Percentiles rank a stretch among this genome's conserved stretches.
Conservation (phyloP, 345 rosid species). For the Clausena lansium region DNA sequence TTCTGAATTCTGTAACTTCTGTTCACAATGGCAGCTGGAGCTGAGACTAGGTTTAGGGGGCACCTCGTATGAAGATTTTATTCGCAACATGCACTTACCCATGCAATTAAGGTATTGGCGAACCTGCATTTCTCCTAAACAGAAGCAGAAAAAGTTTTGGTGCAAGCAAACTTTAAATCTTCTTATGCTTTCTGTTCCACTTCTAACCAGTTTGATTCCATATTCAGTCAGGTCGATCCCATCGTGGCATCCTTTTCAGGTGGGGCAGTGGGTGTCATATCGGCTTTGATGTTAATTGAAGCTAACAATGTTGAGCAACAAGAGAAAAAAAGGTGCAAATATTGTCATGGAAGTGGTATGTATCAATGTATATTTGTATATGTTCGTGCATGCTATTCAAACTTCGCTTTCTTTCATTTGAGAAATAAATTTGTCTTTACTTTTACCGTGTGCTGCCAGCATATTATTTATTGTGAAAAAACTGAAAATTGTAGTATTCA, state of each 20-base stretch:
- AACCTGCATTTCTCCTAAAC: constrained; percentile 8
- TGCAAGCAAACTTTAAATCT: neutral
- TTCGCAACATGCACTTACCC: constrained; percentile 76
- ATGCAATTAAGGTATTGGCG: constrained; percentile 70
- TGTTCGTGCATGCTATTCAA: constrained; percentile 5
- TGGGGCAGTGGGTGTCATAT: constrained; percentile 94
- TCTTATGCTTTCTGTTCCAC: neutral
- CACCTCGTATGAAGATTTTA: constrained; percentile 93
- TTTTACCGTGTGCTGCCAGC: neutral
- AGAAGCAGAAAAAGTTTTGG: constrained; percentile 10
- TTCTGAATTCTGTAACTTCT: constrained; percentile 12
- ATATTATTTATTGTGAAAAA: neutral
- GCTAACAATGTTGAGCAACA: constrained; percentile 86
- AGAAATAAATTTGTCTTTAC: neutral
- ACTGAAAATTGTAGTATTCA: neutral
- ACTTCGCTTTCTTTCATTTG: neutral
- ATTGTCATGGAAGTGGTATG: constrained; percentile 90
- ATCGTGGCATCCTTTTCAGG: constrained; percentile 97
- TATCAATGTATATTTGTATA: constrained; percentile 7
- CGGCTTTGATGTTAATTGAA: constrained; percentile 94
- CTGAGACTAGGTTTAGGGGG: constrained; percentile 88
- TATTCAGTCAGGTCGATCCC: constrained; percentile 90
- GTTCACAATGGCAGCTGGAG: constrained; percentile 63
- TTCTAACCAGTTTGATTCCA: constrained; percentile 19
- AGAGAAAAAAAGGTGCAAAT: constrained; percentile 93